Conservation (phyloP, 192 early-diverging fungal species). For the Mortierella hygrophila region DNA sequence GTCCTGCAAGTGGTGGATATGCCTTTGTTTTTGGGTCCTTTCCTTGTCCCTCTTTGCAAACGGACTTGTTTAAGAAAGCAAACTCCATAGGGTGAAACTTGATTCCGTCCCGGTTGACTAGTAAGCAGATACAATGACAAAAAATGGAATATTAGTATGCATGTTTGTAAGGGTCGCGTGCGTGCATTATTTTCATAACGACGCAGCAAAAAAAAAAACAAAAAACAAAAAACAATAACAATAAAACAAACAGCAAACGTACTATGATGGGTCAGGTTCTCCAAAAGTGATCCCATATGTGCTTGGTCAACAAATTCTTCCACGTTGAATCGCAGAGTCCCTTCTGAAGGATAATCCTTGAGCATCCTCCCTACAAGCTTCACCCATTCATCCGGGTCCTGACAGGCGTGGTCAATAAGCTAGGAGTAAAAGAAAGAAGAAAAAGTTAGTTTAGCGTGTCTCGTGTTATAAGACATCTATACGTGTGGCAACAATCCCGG, state of each 20-base stretch:
- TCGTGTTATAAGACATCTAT: not conserved
- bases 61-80: constrained; percentile 43
- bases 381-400: constrained; percentile 50
- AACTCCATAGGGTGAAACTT: constrained; percentile 54
- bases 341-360: constrained; percentile 44
- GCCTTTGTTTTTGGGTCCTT: constrained; percentile 36
- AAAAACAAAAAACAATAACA: not conserved
- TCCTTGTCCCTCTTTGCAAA: constrained; percentile 39
- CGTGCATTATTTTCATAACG: not conserved
- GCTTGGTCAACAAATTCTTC: constrained; percentile 52
- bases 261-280: constrained; percentile 32
- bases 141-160: not conserved
- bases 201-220: not conserved
- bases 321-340: constrained; percentile 40
- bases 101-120: constrained; percentile 42
- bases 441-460: not conserved
- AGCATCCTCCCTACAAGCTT: constrained; percentile 40
- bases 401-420: constrained; percentile 42
- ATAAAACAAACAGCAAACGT: not conserved
- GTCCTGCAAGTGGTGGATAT: constrained; percentile 45
- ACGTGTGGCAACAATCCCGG: not conserved
- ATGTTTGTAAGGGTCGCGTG: not conserved
- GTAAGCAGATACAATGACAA: not conserved
- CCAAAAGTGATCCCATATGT: constrained; percentile 27
- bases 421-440: not conserved